Base-by-base conservation (phyloP, 2,329 filamentous ascomycete species). In the Aspergillus persii region DNA sequence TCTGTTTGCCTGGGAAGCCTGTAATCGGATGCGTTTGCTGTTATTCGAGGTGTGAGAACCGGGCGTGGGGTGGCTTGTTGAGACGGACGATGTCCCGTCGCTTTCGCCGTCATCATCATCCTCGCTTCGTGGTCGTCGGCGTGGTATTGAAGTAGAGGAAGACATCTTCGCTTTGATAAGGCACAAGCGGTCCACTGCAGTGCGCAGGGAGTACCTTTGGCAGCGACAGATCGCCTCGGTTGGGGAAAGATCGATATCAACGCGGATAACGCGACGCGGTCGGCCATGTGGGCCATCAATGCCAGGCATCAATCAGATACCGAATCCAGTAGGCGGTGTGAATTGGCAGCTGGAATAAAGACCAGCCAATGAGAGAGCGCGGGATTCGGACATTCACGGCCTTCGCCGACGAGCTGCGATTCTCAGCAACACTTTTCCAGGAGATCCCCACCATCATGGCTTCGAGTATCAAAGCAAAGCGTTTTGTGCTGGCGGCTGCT, bases 401-500 rank as follows among this genome's bases (percentile, higher is more conserved):
- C 33, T 61, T 60, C 56, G 54, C 31, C 41, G 52, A 39, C 31
- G 41, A 44, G 39, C 39, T 44, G 39, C 39, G n/a, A 12, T 15
- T 44, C 39, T 44, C 5, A 5, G 39, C 2, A 3, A 44, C 39
- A 12, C 8, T 12, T 18, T 44, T 3, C 9, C 15, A 8, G 39
- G 11, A 18, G 18, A 23, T 23, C 18, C 18, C 18, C 18, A 23
- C 18, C 18, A 36, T 23, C 33, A 50, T 57, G 23, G 47, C 49
- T 33, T 29, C 47, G 11, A 18, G 26, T n/a, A 15, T 30, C 30
- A 77, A 75, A 56, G 63, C 83, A 7, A 79, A 82, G 30, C 78
- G 82, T 15, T 76, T 83, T 58, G 75, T 86, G 18, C 70, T 86
- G 64, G 85, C 86, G 1, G 80, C 77, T 39, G 79, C 81, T 3